Conservation (phyloP, 2,329 filamentous ascomycete genomes). For the Monilinia laxa region DNA sequence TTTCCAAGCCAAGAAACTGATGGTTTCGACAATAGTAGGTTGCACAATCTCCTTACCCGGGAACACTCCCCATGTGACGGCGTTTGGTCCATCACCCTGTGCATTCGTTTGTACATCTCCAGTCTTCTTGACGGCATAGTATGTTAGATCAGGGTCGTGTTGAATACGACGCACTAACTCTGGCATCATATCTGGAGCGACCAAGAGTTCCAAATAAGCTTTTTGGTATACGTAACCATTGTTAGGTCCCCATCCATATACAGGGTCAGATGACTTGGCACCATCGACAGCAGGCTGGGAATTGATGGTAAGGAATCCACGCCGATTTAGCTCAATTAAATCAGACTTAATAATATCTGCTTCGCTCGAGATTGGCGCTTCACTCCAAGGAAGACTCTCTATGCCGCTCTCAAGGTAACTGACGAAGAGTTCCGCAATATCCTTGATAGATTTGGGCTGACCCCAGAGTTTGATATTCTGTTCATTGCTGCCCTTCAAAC, state of each 20-base stretch:
- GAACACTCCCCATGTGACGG: slow-evolving; percentile 99
- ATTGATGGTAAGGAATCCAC: slow-evolving; percentile 92
- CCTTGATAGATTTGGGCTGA: slow-evolving; percentile 73
- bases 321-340: slow-evolving; percentile 77
- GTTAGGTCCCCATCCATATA: slow-evolving; percentile 90
- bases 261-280: slow-evolving; percentile 78
- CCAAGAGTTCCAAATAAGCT: slow-evolving; percentile 88
- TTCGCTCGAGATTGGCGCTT: slow-evolving; percentile 80
- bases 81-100: slow-evolving; percentile 83
- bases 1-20: slow-evolving; percentile 98
- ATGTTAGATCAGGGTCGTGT: slow-evolving; percentile 78
- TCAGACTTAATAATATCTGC: slow-evolving; percentile 74
- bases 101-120: slow-evolving; percentile 84
- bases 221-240: slow-evolving; percentile 99
- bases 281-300: slow-evolving; percentile 95
- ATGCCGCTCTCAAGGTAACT: slow-evolving; percentile 80
- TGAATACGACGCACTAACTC: slow-evolving; percentile 78
- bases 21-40: slow-evolving; percentile 97
- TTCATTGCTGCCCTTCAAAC: slow-evolving; percentile 91
- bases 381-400: slow-evolving; percentile 88
- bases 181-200: slow-evolving; percentile 75
- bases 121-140: slow-evolving; percentile 85
- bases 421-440: slow-evolving; percentile 81
- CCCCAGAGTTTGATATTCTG: slow-evolving; percentile 96
- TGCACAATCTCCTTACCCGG: slow-evolving; percentile 99